Base-by-base conservation (phyloP, 805 yeast genomes). In the Saturnispora silvae region DNA sequence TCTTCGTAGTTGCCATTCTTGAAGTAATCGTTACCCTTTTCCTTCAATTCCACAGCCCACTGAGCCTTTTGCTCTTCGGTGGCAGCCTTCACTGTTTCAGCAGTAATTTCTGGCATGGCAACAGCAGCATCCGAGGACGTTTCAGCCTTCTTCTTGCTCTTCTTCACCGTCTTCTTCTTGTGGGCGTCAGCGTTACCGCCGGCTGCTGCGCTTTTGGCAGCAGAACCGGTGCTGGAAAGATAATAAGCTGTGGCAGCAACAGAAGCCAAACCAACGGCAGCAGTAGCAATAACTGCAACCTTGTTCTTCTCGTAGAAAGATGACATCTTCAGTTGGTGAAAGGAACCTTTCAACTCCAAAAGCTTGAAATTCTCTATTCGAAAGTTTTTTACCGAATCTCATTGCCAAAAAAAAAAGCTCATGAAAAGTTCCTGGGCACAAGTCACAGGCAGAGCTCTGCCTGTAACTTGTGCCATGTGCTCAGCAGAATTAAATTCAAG, bases 11-110 rank as follows among this genome's bases (percentile, higher is more conserved):
- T 65, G 61, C 82, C 80, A 40, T 52, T 52, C 59, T 79, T 81
- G 68, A 83, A 92, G 40, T 65, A 73, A 36, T 67, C 68, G 60
- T 92, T 92, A 52, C 98, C 99, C 40, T 81, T 86, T 51, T 79
- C 89, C 63, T 92, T 92, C 62, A 89, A 71, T 30, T 78, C 75
- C 37, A 73, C 57, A 4, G 95, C 84, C 69, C 78, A 70, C 34
- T 66, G 64, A 30, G 72, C 78, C 59, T 67, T 77, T 47, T 74
- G 72, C 45, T 63, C 68, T 4, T 55, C 65, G 6, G 72, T 51
- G 43, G 81, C 65, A 3, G 51, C 46, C 9, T 60, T 53, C 18
- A 77, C 60, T 34, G 54, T 52, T 27, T 64, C 78, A 20, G 63
- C 65, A 28, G 68, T 60, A 31, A 81, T 51, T 15, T 61, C 64